A percentile compares a stretch with the other conserved stretches of the same genome.
Evolutionary conservation across 2,329 filamentous ascomycete genomes (phyloP).

Genomic region (Pseudogymnoascus sp.): DNA sequence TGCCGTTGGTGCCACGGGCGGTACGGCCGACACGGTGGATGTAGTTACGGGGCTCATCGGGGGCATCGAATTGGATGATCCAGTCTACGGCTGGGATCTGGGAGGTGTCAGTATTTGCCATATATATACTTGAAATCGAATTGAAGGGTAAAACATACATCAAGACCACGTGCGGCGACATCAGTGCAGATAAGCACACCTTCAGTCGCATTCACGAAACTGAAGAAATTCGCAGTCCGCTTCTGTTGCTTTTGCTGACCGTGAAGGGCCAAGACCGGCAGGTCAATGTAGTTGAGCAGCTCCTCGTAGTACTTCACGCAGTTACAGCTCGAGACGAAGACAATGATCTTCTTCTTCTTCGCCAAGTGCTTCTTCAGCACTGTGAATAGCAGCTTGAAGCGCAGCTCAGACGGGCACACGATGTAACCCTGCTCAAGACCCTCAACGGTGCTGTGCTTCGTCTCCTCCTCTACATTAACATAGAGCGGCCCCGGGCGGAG

Average conservation of each 20-base stretch:
- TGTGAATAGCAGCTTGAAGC: slow-evolving; percentile 87
- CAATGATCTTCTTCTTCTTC: slow-evolving; percentile 80
- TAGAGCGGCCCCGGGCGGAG: slow-evolving; percentile 85
- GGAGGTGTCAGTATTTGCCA: slow-evolving; percentile 16
- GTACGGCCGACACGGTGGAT: slow-evolving; percentile 96
- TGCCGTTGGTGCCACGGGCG: slow-evolving; percentile 72
- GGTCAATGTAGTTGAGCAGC: slow-evolving; percentile 93
- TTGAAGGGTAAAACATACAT: slow-evolving; percentile 45
- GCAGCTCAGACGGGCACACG: slow-evolving; percentile 84
- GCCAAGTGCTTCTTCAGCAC: slow-evolving; percentile 87
- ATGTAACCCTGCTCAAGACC: slow-evolving; percentile 95
- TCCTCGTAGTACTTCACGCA: slow-evolving; percentile 95
- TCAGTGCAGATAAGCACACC: slow-evolving; percentile 94
- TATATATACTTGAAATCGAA: background rate
- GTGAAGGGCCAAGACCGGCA: slow-evolving; percentile 78
- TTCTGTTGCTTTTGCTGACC: slow-evolving; percentile 99
- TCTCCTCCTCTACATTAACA: slow-evolving; percentile 89
- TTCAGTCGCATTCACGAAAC: slow-evolving; percentile 78
- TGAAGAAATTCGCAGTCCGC: slow-evolving; percentile 97
- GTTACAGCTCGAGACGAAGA: slow-evolving; percentile 89
- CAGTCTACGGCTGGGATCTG: slow-evolving; percentile 90
- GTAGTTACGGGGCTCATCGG: slow-evolving; percentile 83
- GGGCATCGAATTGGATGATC: slow-evolving; percentile 93
- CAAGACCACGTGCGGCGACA: slow-evolving; percentile 87
- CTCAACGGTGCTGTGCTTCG: slow-evolving; percentile 85